Conservation (phyloP, 768 basidiomycete genomes). For the Mycena haematopus region DNA sequence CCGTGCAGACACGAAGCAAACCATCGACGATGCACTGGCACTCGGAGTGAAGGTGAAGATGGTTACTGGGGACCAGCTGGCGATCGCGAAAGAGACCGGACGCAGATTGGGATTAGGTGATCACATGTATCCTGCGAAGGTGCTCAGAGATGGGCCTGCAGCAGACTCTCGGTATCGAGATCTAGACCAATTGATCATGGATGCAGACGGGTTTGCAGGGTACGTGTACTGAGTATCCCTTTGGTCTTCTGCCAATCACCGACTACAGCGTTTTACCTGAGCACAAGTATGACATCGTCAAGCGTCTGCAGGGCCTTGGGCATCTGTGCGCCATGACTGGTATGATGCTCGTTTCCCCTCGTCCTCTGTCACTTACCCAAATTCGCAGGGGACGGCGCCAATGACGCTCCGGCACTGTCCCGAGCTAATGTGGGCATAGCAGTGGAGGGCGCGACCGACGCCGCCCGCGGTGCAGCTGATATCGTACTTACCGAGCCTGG, state of each 20-base stretch:
- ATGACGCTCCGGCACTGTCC: slow-evolving; percentile 95
- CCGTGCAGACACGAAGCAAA: slow-evolving; percentile 97
- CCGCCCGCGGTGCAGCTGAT: slow-evolving; percentile 96
- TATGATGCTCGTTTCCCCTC: neutral
- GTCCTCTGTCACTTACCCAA: neutral
- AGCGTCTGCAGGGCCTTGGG: slow-evolving; percentile 94
- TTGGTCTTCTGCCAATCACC: neutral
- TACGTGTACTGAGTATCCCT: slow-evolving; percentile 84
- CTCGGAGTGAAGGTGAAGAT: slow-evolving; percentile 99
- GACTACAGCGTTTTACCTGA: slow-evolving; percentile 13
- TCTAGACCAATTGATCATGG: slow-evolving; percentile 98
- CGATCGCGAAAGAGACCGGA: slow-evolving; percentile 98
- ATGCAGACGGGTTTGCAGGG: slow-evolving; percentile 98
- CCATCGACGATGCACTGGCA: slow-evolving; percentile 93
- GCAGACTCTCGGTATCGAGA: slow-evolving; percentile 81
- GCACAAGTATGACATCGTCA: slow-evolving; percentile 99
- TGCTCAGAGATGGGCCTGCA: slow-evolving; percentile 93
- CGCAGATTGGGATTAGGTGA: slow-evolving; percentile 97
- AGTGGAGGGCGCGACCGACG: slow-evolving; percentile 98
- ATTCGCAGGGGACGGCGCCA: slow-evolving; percentile 79
- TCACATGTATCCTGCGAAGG: slow-evolving; percentile 99
- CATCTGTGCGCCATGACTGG: slow-evolving; percentile 99
- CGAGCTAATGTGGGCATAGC: slow-evolving; percentile 99
- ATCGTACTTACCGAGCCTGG: slow-evolving; percentile 98
- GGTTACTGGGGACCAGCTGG: slow-evolving; percentile 98